Conservation (phyloP, 371 early-diverging fungal species). For the Rhizomucor pusillus region DNA sequence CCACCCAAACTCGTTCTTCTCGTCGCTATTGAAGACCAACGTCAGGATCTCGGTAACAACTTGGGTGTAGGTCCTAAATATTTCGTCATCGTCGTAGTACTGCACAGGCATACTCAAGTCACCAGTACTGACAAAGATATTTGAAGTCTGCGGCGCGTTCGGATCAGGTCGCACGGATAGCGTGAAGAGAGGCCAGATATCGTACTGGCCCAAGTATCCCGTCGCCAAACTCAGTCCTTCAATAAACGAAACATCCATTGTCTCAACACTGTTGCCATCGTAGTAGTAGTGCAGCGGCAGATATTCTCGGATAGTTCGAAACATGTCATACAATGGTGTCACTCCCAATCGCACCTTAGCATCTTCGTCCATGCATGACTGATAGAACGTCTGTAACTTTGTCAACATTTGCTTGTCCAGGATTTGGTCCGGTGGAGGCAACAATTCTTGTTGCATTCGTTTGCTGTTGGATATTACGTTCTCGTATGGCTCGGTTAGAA, state of each 20-base stretch:
- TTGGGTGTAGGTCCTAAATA: conserved; percentile 26
- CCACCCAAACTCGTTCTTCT: conserved; percentile 30
- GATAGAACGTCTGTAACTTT: conserved; percentile 47
- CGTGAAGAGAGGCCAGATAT: conserved; percentile 33
- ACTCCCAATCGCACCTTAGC: conserved; percentile 29
- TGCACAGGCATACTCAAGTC: conserved; percentile 53
- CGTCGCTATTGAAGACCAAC: conserved; percentile 23
- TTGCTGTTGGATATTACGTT: background rate
- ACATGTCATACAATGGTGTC: conserved; percentile 33
- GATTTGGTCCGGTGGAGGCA: conserved; percentile 35
- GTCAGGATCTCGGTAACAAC: conserved; percentile 29
- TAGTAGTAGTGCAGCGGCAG: conserved; percentile 10
- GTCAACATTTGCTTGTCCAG: conserved; percentile 39
- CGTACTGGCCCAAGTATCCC: conserved; percentile 11
- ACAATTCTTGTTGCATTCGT: background rate
- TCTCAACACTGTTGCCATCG: background rate
- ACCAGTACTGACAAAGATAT: conserved; percentile 31
- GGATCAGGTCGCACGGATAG: conserved; percentile 33
- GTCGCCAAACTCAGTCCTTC: conserved; percentile 17
- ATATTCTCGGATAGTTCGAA: conserved; percentile 29
- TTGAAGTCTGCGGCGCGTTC: conserved; percentile 20
- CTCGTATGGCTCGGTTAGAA: conserved; percentile 15
- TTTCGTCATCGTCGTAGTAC: conserved; percentile 42
- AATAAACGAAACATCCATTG: background rate
- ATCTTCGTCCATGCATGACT: conserved; percentile 54